Evolutionary conservation across 345 rosid genomes (phyloP), one percentile per base, ranked within the genome.

Genomic region (Combretum micranthum): DNA sequence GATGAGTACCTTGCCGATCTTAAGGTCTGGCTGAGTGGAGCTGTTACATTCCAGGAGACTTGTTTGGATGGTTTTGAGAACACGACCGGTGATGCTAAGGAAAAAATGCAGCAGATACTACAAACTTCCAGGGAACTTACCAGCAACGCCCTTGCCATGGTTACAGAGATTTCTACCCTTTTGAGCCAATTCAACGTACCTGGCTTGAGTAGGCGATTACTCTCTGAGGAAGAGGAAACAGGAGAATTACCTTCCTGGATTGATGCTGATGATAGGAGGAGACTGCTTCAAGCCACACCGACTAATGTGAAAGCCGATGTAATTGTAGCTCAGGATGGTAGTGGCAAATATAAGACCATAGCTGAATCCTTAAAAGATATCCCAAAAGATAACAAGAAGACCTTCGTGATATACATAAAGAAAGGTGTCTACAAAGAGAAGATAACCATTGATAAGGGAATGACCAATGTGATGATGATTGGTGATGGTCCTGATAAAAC

Each of bases 401-500:
- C 80, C 13, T 86, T 86, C 56, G 70, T 86, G n/a, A 55, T 92
- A 22, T 42, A 88, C 64, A 70, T 92, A 42, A 88, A 86, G 79
- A 70, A 42, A 47, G 98, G 98, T 55, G 63, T 80, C 25, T 92
- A 92, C 61, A 57, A 61, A 3, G 98, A 92, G 69, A 61, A 61
- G 32, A 81, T 88, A 17, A 12, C 15, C 0, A 48, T 88, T 47
- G 19, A 65, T 15, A 78, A 46, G 64, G 16, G 42, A 3, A 61
- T 67, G 82, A 25, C 56, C 0, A 26, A 77, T 22, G 64, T 92
- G 15, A 58, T 79, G 75, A 68, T 92, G 59, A 58, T 88, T 37
- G 96, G 98, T 0, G 98, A 92, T 14, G 98, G 93, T 15, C 68
- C 81, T 15, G 66, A 68, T 4, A 84, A 75, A 74, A 88, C 93